Evolutionary conservation across 2,329 filamentous ascomycete genomes (phyloP).

Genomic region (Sclerotiophoma versabilis): DNA sequence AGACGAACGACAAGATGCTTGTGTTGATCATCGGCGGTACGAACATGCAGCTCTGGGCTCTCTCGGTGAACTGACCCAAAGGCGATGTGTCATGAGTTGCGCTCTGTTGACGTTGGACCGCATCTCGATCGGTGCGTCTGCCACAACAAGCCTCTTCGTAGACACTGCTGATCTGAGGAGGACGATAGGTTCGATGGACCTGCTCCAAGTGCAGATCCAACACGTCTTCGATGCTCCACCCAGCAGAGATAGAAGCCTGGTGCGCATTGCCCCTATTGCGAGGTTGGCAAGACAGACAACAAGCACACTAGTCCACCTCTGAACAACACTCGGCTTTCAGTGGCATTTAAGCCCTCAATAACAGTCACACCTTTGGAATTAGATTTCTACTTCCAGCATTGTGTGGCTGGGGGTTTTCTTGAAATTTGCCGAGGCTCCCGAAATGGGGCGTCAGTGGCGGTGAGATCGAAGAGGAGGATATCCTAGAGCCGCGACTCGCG

Average conservation of each 20-base stretch:
- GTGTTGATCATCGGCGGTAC: conserved; percentile 8
- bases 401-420: not conserved
- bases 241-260: not conserved
- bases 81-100: no score
- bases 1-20: conserved; percentile 1
- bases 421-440: not conserved
- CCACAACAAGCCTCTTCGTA: not conserved
- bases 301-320: not conserved
- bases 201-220: not conserved
- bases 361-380: not conserved
- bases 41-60: no score
- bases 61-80: no score
- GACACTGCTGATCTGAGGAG: not conserved
- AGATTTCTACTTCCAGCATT: not conserved
- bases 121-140: not conserved
- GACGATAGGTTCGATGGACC: no score
- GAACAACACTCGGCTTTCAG: not conserved
- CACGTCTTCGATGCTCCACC: not conserved
- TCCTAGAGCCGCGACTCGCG: conserved; percentile 16
- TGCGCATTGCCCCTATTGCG: not conserved
- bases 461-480: not conserved
- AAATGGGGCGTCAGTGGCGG: not conserved
- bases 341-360: not conserved
- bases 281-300: not conserved
- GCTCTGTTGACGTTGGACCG: no score